Percentiles rank a stretch among this genome's conserved stretches.
These are phyloP conservation scores for Cicer chorassanicum DNA, from an alignment of 306 rosid species.

Conservation along the genomic window DNA sequence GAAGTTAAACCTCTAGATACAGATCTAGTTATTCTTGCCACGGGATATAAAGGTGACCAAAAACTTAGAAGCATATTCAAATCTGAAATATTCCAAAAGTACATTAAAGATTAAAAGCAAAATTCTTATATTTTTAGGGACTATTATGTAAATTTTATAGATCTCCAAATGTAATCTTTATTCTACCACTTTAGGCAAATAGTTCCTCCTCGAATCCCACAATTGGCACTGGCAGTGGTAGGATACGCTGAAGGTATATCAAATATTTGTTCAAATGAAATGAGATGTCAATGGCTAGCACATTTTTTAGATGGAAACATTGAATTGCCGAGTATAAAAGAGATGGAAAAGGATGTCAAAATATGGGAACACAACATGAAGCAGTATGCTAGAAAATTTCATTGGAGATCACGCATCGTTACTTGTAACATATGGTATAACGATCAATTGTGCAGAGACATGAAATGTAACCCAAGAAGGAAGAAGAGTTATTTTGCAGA, in stretches of 20 bases:
- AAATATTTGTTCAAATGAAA: slow-evolving; percentile 44
- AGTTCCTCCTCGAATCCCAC: slow-evolving; percentile 53
- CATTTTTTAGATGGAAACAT: slow-evolving; percentile 52
- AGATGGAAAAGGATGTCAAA: slow-evolving; percentile 54
- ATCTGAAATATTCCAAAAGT: slow-evolving; percentile 48
- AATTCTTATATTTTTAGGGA: no score
- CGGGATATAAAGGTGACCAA: slow-evolving; percentile 60
- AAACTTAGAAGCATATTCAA: slow-evolving; percentile 56
- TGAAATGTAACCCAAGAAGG: slow-evolving; percentile 51
- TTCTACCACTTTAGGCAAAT: slow-evolving; percentile 42
- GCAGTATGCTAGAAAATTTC: slow-evolving; percentile 31
- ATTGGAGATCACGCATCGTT: slow-evolving; percentile 48
- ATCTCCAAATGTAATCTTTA: neutral
- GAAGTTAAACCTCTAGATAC: slow-evolving; percentile 47
- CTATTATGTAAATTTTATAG: no score
- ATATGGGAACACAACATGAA: slow-evolving; percentile 52
- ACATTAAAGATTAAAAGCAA: slow-evolving; percentile 9
- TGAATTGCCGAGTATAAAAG: slow-evolving; percentile 53
- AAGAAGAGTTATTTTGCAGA: slow-evolving; percentile 47
- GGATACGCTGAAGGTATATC: slow-evolving; percentile 54
- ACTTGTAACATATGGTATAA: slow-evolving; percentile 45
- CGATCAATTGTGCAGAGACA: slow-evolving; percentile 57
- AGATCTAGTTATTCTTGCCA: slow-evolving; percentile 62
- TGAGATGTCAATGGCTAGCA: slow-evolving; percentile 56
- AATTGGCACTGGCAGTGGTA: slow-evolving; percentile 53